phyloP scores from a whole-genome alignment of 139 green algal species.

The Volvox africanus region DNA sequence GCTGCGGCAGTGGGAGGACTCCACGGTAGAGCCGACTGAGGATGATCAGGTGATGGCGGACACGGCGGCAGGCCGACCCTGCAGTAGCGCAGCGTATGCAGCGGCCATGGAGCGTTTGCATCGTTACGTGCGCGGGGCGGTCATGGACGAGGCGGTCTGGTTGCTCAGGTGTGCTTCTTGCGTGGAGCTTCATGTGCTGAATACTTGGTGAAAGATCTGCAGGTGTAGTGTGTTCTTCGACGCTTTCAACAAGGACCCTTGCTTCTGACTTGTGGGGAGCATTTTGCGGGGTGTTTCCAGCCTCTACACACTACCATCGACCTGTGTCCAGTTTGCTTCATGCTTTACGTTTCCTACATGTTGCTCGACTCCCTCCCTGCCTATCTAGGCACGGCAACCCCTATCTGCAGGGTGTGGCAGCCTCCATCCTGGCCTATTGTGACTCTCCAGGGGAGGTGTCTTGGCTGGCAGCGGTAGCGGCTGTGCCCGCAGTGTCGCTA shows the following conservation, averaged over 20 bases:
- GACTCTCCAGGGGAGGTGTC: slow-evolving; percentile 52
- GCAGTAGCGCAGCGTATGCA: not conserved
- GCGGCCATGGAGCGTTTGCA: slow-evolving; percentile 33
- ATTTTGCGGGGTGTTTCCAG: too few species aligned
- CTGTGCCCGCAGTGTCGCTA: slow-evolving; percentile 38
- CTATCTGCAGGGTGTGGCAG: slow-evolving; percentile 54
- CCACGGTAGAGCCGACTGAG: not conserved
- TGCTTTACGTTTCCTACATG: too few species aligned
- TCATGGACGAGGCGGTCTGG: slow-evolving; percentile 55
- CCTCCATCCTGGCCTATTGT: slow-evolving; percentile 57
- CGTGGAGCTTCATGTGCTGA: too few species aligned
- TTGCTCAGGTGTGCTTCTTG: slow-evolving; percentile 34
- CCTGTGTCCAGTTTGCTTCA: too few species aligned
- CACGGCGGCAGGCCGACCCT: not conserved
- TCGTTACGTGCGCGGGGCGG: slow-evolving; percentile 30
- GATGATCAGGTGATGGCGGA: not conserved
- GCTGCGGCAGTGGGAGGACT: slow-evolving; percentile 53
- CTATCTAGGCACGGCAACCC: slow-evolving; percentile 49
- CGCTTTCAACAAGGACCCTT: too few species aligned
- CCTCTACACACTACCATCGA: too few species aligned
- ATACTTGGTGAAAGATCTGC: too few species aligned
- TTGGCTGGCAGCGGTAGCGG: slow-evolving; percentile 49
- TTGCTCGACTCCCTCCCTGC: too few species aligned
- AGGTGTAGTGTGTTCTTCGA: too few species aligned
- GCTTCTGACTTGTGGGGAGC: too few species aligned